Evolutionary conservation across 306 rosid genomes (phyloP), one percentile per base, ranked within the genome.

Genomic region (Sindora glabra): DNA sequence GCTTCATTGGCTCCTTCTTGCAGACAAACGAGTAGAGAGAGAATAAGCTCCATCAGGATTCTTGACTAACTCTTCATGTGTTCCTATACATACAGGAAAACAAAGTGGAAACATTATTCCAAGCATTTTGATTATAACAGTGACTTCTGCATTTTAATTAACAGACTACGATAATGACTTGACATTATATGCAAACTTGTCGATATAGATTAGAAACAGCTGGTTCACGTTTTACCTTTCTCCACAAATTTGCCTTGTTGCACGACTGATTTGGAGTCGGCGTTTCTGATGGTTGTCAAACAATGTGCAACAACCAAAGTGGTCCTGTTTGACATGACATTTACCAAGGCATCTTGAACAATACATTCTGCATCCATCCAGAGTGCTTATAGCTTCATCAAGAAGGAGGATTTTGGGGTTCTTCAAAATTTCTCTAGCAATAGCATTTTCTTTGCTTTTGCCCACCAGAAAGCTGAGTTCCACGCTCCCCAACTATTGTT

Each of bases 371-470:
- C 65, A 80, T 92, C 98, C n/a, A n/a, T n/a, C n/a, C 27, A 92
- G 48, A 1, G 95, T 95, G 39, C 96, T 92, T 26, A 94, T 92
- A 45, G 96, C 98, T 79, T 92, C 96, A 64, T 92, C 98, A 18
- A 92, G 95, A 49, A 92, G 98, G 13, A 86, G 79, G 65, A 88
- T 83, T 76, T 17, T 88, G 0, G 98, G 96, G 52, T 92, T 84
- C 84, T 92, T 92, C 71, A 92, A 37, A 60, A 88, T 88, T 44
- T 96, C 96, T 59, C 98, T 81, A 59, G 96, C 95, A 57, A 92
- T 88, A 38, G 98, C 98, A 76, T 88, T 83, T n/a, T 74, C 94
- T 82, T 61, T 92, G 98, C 89, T 88, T 92, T 71, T 92, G 98
- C 1, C 98, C 98, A 16, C 98, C 98, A 7, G 98, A 92, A 62